phyloP scores from a whole-genome alignment of 352 stramenopile genomes.

The Stramenopiles sp. region DNA sequence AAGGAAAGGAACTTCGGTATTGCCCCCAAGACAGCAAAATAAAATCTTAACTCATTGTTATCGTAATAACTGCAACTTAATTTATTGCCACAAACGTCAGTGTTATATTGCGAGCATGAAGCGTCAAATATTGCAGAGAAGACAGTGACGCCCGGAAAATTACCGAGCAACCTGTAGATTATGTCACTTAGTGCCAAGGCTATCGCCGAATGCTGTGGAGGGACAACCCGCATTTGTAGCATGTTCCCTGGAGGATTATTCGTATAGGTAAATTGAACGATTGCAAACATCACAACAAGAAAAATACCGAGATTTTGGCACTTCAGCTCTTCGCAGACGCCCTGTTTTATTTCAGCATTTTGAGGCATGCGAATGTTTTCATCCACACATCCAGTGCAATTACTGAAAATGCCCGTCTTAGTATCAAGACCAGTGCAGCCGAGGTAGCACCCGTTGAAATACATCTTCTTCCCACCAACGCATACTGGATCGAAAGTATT shows the following conservation, averaged over 20 bases:
- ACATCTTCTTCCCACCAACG: neutral
- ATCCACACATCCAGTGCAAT: neutral
- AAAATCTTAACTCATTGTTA: neutral
- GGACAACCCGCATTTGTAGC: neutral
- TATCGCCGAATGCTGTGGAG: neutral
- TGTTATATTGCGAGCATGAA: neutral
- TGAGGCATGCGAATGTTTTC: neutral
- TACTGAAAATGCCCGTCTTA: neutral
- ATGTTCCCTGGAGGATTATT: neutral
- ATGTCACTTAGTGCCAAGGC: neutral
- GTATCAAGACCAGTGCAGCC: neutral
- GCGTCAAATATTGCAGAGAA: neutral
- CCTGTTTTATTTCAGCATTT: neutral
- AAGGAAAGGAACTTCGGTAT: neutral
- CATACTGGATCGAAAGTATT: neutral
- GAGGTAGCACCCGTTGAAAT: neutral
- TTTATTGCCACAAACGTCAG: neutral
- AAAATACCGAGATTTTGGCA: neutral
- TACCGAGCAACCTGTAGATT: neutral
- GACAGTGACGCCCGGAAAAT: neutral
- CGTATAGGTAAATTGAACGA: neutral
- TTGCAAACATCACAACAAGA: neutral
- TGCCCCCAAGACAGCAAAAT: neutral
- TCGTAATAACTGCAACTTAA: neutral
- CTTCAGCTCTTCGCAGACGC: neutral